Conservation (phyloP, 1,139 yeast species). For the Candida pseudoviswanathii region DNA sequence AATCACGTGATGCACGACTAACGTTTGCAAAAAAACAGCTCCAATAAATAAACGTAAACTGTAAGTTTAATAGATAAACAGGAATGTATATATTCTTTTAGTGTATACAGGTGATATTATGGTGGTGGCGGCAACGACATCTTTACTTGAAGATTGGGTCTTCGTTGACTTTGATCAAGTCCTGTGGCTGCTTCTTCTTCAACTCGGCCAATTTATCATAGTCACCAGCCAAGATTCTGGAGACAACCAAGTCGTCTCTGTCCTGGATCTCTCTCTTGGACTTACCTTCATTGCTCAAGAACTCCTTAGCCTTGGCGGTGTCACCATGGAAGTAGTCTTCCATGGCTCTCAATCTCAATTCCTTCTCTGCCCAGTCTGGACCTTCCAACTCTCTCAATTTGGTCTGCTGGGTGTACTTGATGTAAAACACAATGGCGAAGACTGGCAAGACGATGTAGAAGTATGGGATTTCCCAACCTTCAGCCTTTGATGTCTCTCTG, state of each 20-base stretch:
- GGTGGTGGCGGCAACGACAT: conserved; percentile 18
- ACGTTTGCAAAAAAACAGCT: too few species aligned
- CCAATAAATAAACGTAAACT: too few species aligned
- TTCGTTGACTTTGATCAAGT: conserved; percentile 37
- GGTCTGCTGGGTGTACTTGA: conserved; percentile 50
- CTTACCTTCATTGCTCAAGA: conserved; percentile 58
- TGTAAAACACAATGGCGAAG: conserved; percentile 43
- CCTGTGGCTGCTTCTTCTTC: conserved; percentile 54
- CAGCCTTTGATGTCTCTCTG: conserved; percentile 71
- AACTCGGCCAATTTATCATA: conserved; percentile 78
- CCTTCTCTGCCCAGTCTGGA: conserved; percentile 83
- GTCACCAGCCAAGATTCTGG: conserved; percentile 81
- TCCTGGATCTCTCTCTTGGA: conserved; percentile 62
- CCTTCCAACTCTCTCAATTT: conserved; percentile 47
- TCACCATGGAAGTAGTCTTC: conserved; percentile 65
- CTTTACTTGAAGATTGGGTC: conserved; percentile 32
- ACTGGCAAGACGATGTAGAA: conserved; percentile 72
- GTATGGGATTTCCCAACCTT: conserved; percentile 85
- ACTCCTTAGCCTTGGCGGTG: conserved; percentile 56
- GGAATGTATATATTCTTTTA: conserved; percentile 2
- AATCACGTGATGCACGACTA: too few species aligned
- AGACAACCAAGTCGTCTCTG: conserved; percentile 79
- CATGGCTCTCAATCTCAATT: conserved; percentile 78
- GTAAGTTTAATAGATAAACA: background rate
- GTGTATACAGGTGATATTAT: conserved; percentile 1